A percentile compares a stretch with the other conserved stretches of the same genome.
These are phyloP conservation scores for Diaporthe destruens DNA, from an alignment of 2,329 filamentous ascomycete genomes.

Conservation along the genomic window DNA sequence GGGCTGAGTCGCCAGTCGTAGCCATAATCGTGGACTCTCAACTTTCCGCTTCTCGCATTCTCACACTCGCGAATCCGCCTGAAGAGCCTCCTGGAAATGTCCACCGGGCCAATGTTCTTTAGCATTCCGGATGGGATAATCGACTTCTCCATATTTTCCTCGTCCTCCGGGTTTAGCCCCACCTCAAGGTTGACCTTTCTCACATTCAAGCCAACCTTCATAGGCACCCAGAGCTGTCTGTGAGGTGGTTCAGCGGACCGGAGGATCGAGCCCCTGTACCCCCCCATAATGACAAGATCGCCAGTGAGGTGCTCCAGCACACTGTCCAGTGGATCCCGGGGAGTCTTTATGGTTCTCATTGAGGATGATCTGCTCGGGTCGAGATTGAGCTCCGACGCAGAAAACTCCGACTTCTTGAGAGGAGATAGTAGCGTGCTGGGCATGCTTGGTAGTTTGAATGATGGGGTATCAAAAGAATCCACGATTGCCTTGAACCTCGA, in stretches of 20 bases:
- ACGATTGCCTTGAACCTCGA: slow-evolving; percentile 90
- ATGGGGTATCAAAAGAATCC: slow-evolving; percentile 85
- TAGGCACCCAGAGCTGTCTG: slow-evolving; percentile 92
- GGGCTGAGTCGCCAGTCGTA: slow-evolving; percentile 96
- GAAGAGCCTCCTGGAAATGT: slow-evolving; percentile 86
- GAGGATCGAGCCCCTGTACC: slow-evolving; percentile 90
- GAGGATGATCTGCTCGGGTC: slow-evolving; percentile 41
- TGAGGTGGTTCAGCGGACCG: slow-evolving; percentile 85
- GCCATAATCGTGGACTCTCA: slow-evolving; percentile 89
- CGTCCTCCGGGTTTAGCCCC: slow-evolving; percentile 83
- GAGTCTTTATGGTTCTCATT: slow-evolving; percentile 44
- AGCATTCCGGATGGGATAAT: slow-evolving; percentile 90
- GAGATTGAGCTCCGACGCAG: slow-evolving; percentile 27
- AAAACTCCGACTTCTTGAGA: slow-evolving; percentile 45
- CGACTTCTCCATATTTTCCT: slow-evolving; percentile 84
- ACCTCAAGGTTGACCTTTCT: slow-evolving; percentile 93
- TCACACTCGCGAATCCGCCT: slow-evolving; percentile 81
- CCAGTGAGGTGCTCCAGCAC: slow-evolving; percentile 79
- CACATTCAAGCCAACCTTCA: slow-evolving; percentile 92
- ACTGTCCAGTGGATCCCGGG: slow-evolving; percentile 59
- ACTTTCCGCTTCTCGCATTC: slow-evolving; percentile 76
- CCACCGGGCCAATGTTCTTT: slow-evolving; percentile 91
- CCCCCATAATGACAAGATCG: slow-evolving; percentile 89
- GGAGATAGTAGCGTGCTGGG: slow-evolving; percentile 55
- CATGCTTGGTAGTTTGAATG: slow-evolving; percentile 77